Evolutionary conservation across 305 asterid genomes (phyloP).

Genomic region (Solanum hybrid): DNA sequence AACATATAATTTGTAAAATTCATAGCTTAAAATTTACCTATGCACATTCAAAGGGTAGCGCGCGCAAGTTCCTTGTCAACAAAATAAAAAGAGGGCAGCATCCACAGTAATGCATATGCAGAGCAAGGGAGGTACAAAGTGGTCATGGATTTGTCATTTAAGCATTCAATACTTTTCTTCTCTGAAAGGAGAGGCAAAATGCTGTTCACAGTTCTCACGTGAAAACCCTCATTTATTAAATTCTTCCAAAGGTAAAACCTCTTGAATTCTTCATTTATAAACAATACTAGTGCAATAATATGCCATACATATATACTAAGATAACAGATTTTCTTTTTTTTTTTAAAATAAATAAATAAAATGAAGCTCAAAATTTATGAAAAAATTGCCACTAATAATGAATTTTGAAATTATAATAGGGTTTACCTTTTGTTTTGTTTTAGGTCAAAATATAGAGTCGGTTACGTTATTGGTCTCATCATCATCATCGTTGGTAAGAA

Average conservation of each 20-base stretch:
- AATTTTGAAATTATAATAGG: background rate
- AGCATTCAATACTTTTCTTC: background rate
- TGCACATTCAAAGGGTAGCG: background rate
- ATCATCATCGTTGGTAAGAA: background rate
- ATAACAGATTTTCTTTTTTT: background rate
- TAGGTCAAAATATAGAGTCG: background rate
- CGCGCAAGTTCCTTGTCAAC: background rate
- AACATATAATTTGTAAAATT: background rate
- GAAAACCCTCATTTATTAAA: slow-evolving; percentile 25
- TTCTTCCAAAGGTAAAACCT: background rate
- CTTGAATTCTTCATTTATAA: background rate
- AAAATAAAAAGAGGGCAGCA: background rate
- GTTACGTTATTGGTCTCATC: background rate
- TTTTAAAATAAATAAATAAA: background rate
- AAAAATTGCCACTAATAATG: background rate
- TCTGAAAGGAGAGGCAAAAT: slow-evolving; percentile 24
- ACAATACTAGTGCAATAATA: background rate
- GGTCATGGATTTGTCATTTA: background rate
- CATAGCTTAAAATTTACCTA: no score
- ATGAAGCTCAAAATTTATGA: background rate
- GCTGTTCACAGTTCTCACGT: slow-evolving; percentile 36
- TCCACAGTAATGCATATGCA: background rate
- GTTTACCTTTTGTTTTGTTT: background rate
- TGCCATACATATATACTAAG: background rate
- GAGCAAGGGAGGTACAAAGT: background rate